Percentiles rank a stretch among this genome's conserved stretches.
Conservation (phyloP, 306 rosid species). For the Pyrus pyrifolia region DNA sequence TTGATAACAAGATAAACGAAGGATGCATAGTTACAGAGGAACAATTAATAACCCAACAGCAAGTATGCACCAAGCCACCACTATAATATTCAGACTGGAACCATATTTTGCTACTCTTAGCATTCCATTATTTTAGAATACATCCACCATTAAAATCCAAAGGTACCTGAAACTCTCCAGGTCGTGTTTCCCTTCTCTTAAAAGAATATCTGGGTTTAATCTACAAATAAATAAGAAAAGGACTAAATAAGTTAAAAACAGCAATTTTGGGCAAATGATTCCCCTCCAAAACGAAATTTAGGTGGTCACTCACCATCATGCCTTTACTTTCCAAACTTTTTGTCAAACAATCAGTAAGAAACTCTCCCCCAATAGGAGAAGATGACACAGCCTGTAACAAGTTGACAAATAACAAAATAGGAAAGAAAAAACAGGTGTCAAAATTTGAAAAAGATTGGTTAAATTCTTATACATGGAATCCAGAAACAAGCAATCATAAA, state of each 20-base stretch:
- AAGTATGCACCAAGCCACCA: not conserved
- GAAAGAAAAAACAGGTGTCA: not conserved
- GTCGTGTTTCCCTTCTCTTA: slow-evolving; percentile 91
- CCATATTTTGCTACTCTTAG: not conserved
- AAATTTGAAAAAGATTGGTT: not conserved
- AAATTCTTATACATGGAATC: not conserved
- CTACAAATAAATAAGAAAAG: slow-evolving; percentile 26
- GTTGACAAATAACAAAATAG: slow-evolving; percentile 16
- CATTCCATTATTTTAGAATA: not conserved
- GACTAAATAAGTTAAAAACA: slow-evolving; percentile 5
- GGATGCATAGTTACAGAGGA: not conserved
- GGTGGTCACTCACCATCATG: slow-evolving; percentile 50
- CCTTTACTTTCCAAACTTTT: slow-evolving; percentile 99
- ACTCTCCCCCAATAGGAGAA: slow-evolving; percentile 94
- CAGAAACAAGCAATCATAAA: not conserved
- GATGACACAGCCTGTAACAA: slow-evolving; percentile 72
- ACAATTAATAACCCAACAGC: not conserved
- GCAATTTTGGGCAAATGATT: slow-evolving; percentile 7
- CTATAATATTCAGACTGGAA: not conserved
- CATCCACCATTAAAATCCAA: slow-evolving; percentile 5
- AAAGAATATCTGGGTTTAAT: slow-evolving; percentile 88
- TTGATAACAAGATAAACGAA: not conserved
- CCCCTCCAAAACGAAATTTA: slow-evolving; percentile 6
- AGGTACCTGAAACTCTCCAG: slow-evolving; percentile 94
- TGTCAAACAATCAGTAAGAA: slow-evolving; percentile 88